Conservation (phyloP, 2,329 filamentous ascomycete species). For the Aspergillus caelatus region DNA sequence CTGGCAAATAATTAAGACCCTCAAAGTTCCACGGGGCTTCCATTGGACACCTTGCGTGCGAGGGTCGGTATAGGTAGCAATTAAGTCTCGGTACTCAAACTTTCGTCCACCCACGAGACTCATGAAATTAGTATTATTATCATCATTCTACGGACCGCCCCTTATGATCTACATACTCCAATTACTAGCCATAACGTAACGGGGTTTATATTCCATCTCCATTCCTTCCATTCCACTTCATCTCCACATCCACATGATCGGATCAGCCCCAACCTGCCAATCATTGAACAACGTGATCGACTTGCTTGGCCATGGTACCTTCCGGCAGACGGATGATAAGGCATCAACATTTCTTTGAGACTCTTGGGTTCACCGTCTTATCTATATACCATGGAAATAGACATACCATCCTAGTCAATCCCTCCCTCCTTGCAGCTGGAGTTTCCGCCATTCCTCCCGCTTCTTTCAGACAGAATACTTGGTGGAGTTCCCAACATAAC, state of each 20-base stretch:
- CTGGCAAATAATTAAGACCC: not conserved
- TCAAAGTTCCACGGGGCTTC: not conserved
- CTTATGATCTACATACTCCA: not conserved
- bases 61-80: not conserved
- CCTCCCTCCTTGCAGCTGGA: not conserved
- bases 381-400: not conserved
- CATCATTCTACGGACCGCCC: not conserved
- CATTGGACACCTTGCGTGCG: not conserved
- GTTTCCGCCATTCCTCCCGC: not conserved
- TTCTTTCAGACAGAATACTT: not conserved
- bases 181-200: conserved; percentile 2
- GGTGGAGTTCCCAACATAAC: not conserved
- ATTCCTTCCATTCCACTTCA: conserved; percentile 10
- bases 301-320: conserved; percentile 16
- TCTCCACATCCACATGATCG: conserved; percentile 17
- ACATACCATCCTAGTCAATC: not conserved
- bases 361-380: not conserved
- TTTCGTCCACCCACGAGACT: not conserved
- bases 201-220: not conserved
- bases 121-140: not conserved
- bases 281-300: conserved; percentile 24
- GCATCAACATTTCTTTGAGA: not conserved
- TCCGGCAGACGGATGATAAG: conserved; percentile 4
- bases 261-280: conserved; percentile 19
- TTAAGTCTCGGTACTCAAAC: not conserved